Percentiles rank a stretch among this genome's conserved stretches.
These are phyloP conservation scores for Scedosporium minutisporum DNA, from an alignment of 2,329 filamentous ascomycete species.

Conservation along the genomic window DNA sequence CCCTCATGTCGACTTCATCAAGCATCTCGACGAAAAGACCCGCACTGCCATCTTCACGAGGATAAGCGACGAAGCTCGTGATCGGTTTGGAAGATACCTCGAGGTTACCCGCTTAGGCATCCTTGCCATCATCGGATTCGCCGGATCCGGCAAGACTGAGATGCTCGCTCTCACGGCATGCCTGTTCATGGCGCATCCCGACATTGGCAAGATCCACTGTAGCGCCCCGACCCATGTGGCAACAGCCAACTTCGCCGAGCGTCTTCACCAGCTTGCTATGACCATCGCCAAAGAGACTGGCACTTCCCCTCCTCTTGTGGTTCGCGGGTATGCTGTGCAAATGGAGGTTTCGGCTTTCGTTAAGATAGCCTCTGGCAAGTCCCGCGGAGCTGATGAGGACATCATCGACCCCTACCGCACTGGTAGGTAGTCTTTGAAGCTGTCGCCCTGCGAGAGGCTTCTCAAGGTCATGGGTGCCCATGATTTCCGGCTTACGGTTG, in stretches of 20 bases:
- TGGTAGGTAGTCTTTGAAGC: background rate
- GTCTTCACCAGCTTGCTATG: background rate
- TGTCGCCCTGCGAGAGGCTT: background rate
- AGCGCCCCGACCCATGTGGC: background rate
- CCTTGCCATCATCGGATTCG: too few relatives aligned
- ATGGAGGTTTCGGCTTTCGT: background rate
- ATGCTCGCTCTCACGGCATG: too few relatives aligned
- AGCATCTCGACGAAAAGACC: too few relatives aligned
- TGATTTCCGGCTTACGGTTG: background rate
- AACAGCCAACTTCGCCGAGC: background rate
- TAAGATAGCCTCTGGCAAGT: background rate
- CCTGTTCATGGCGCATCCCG: background rate
- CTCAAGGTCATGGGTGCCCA: background rate
- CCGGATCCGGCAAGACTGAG: too few relatives aligned
- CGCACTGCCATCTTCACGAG: too few relatives aligned
- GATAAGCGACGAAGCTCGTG: too few relatives aligned
- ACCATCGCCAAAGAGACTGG: background rate
- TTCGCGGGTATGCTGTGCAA: background rate
- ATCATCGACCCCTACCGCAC: background rate
- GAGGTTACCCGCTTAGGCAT: too few relatives aligned
- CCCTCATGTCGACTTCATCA: too few relatives aligned
- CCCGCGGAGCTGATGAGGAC: background rate
- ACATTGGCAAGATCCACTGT: background rate
- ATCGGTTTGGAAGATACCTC: too few relatives aligned
- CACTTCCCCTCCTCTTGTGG: background rate